Base-by-base conservation (phyloP, 1,284 basidiomycete genomes). In the Farysia itapuensis region DNA sequence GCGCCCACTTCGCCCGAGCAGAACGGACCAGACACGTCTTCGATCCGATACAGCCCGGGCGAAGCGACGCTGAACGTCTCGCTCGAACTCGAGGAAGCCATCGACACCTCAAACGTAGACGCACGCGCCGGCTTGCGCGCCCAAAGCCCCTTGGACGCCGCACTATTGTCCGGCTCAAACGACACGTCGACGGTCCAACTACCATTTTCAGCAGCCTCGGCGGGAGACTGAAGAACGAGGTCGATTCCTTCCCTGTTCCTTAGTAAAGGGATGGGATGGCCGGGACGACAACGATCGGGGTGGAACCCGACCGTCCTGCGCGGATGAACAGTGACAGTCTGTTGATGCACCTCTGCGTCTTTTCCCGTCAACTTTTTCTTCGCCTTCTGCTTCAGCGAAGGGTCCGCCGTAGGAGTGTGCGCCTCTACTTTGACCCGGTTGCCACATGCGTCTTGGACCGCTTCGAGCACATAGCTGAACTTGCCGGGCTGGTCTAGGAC, bases 1-100 rank as follows among this genome's bases (percentile, higher is more conserved):
- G 59, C 54, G 20, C 44, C 65, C 15, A 70, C 57, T 22, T 68
- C 43, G 43, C 64, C 61, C 5, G 33, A 13, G 87, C 81, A 88
- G 81, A 82, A 85, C 48, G 83, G 84, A 22, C 92, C 91, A 50
- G 81, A 81, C 13, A 94, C 82, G 13, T 83, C 81, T 1, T 84
- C 71, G 22, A 98, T 83, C 4, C 82, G 84, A 75, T 94, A 98
- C 30, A 85, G 84, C n/a, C 94, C 94, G 1, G 90, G 86, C 11
- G 78, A 78, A 7, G 50, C 47, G 35, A 60, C 43, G n/a, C 36
- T 35, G 31, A 66, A 28, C 14, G 40, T 36, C 23, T 39, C 39
- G 8, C 13, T 40, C 12, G 45, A 39, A 22, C 37, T 34, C 12
- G 40, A 35, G 13, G 52, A 30, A 4, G 50, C 38, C 39, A 73